Evolutionary conservation across 257 asterid genomes (phyloP), one percentile per base, ranked within the genome.

Genomic region (Avicennia marina): DNA sequence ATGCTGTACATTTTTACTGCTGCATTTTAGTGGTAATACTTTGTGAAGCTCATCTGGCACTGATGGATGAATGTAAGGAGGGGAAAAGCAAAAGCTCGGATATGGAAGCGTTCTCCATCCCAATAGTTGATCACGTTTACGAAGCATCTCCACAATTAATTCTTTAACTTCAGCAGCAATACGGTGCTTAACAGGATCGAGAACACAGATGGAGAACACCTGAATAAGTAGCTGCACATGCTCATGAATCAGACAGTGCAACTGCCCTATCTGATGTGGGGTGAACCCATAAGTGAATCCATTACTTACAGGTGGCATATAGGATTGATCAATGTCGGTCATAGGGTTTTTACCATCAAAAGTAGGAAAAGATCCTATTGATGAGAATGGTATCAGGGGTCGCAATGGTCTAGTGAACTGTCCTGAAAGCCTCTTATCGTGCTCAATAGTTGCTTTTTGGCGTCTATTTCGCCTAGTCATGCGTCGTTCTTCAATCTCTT

Each of bases 221-320:
- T 93, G 98, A 69, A 88, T 71, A 60, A 88, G 97, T 62, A 89
- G 84, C 53, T 93, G 97, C 62, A 89, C 77, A 58, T 93, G 98
- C 83, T 93, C 98, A 27, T 93, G 89, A 71, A 93, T 89, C 74
- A 86, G 75, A 53, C 95, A 81, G 58, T 88, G 87, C 81, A 93
- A 74, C 70, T 86, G 97, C 60, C 98, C 95, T 58, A 93, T 78
- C 81, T 88, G 97, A 79, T 80, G 81, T 2, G 94, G 84, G 29
- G 97, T 86, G 64, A 91, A 91, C 58, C 88, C 95, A 72, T 57
- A 77, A 48, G 68, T 65, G 63, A 70, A 53, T 40, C 94, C 91
- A 70, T 74, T 75, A 81, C 65, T 81, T 59, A 53, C 66, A 42
- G 79, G 73, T 61, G 78, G 77, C 61, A 48, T 24, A 73, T 40